Conservation (phyloP, 306 rosid species). For the Casuarina equisetifolia region DNA sequence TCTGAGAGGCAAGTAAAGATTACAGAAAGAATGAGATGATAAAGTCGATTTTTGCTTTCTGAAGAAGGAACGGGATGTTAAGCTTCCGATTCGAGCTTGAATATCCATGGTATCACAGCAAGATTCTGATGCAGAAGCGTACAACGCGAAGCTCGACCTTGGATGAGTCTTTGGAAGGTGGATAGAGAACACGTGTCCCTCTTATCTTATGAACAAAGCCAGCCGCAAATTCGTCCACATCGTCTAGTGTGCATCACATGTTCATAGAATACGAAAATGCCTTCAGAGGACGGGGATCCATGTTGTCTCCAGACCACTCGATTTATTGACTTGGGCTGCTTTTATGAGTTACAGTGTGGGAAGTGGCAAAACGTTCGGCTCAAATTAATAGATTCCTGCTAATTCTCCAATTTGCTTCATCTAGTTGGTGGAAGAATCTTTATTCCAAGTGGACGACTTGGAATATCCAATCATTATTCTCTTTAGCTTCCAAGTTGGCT, state of each 20-base stretch:
- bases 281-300: background rate
- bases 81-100: conserved; percentile 47
- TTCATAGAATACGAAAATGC: conserved; percentile 5
- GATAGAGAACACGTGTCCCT: background rate
- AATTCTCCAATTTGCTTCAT: too few species aligned
- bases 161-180: background rate
- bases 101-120: conserved; percentile 46
- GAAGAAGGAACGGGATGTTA: conserved; percentile 40
- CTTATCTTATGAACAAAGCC: conserved; percentile 40
- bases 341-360: too few species aligned
- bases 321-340: background rate
- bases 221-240: conserved; percentile 39
- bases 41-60: conserved; percentile 16
- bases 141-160: background rate
- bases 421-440: too few species aligned
- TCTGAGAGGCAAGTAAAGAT: conserved; percentile 22
- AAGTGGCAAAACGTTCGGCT: too few species aligned
- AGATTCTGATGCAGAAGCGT: conserved; percentile 14
- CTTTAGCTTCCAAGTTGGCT: too few species aligned
- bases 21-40: conserved; percentile 27
- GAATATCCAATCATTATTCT: too few species aligned
- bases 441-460: too few species aligned
- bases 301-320: background rate
- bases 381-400: too few species aligned
- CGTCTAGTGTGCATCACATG: background rate